Percentiles rank a stretch among this genome's conserved stretches.
Evolutionary conservation across 179 eudicot species (phyloP).

Genomic region (Camellia oleifera): DNA sequence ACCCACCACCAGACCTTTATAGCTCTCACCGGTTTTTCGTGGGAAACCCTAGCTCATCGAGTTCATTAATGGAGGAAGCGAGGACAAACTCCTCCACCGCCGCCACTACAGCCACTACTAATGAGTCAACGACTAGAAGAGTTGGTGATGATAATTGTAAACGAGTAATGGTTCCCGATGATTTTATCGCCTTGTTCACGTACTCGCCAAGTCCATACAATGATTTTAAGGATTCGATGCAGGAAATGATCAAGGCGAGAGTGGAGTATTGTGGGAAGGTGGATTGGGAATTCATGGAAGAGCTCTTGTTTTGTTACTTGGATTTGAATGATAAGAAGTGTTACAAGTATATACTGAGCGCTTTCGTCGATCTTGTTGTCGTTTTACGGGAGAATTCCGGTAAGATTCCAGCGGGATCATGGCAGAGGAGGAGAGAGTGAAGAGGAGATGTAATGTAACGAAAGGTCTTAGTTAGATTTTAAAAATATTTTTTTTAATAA

Average conservation of each 20-base stretch:
- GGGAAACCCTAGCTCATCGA: slow-evolving; percentile 25
- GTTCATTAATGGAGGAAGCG: slow-evolving; percentile 42
- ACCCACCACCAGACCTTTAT: slow-evolving; percentile 31
- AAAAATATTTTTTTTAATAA: neutral
- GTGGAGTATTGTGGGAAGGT: slow-evolving; percentile 37
- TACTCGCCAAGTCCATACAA: slow-evolving; percentile 59
- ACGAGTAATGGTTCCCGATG: slow-evolving; percentile 29
- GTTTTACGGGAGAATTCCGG: slow-evolving; percentile 48
- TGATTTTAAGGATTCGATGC: slow-evolving; percentile 73
- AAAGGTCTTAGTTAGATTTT: neutral
- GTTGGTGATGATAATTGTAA: slow-evolving; percentile 7
- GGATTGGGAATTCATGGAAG: slow-evolving; percentile 86
- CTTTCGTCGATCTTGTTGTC: slow-evolving; percentile 63
- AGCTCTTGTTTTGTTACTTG: slow-evolving; percentile 65
- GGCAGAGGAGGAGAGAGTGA: slow-evolving; percentile 3
- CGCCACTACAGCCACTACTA: slow-evolving; percentile 5
- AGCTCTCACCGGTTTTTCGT: slow-evolving; percentile 43
- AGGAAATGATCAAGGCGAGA: slow-evolving; percentile 59
- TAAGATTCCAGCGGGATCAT: slow-evolving; percentile 17
- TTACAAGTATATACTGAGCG: slow-evolving; percentile 60
- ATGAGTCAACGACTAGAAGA: neutral
- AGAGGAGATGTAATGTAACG: slow-evolving; percentile 12
- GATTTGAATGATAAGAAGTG: slow-evolving; percentile 70
- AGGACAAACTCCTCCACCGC: slow-evolving; percentile 27
- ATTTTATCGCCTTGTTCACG: slow-evolving; percentile 58